Base-by-base conservation (phyloP, 306 rosid species). In the barrel medic (Medicago truncatula) region DNA sequence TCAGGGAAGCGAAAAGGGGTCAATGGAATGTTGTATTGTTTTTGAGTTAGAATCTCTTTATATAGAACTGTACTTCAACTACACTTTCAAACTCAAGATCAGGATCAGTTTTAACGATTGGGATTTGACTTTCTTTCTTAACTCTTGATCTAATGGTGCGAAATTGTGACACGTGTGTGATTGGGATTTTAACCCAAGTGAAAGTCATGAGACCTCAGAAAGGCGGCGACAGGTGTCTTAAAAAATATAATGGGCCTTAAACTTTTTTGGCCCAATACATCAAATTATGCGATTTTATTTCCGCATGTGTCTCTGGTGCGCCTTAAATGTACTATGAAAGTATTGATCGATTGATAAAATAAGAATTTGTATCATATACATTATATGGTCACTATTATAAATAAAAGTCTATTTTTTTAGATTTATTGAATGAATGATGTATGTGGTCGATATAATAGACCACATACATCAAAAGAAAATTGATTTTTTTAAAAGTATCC, bases 1-100 rank as follows among this genome's bases (percentile, higher is more conserved):
- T 70, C 76, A 78, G 82, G 71, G 77, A 62, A 71, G 59, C 34
- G 67, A 62, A 77, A 71, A 39, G 73, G 73, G 49, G 82, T 71
- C 82, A 78, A 78, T 73, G 59, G 59, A 54, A 52, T 63, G 68
- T 78, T 39, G 77, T 34, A 46, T 54, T 20, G 53, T 15, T 12
- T 39, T 50, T 57, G n/a, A 58, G 56, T 8, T 53, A 50, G 71
- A 34, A 52, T 78, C 67, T 50, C 38, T 36, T 63, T 50, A 50
- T 50, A 78, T 78, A 60, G 10, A 15, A 1, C 10, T 7, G 7
- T 49, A 11, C 49, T 43, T 43, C 12, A 43, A 16, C 61, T 17
- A 2, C 8, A 49, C 57, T 71, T 78, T 71, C 38, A 71, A 71
- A 50, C 46, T n/a, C 14, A n/a, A 46, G 21, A 47, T 53, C 17